Conservation (phyloP, 345 rosid genomes). For the Syzygium aqueum region DNA sequence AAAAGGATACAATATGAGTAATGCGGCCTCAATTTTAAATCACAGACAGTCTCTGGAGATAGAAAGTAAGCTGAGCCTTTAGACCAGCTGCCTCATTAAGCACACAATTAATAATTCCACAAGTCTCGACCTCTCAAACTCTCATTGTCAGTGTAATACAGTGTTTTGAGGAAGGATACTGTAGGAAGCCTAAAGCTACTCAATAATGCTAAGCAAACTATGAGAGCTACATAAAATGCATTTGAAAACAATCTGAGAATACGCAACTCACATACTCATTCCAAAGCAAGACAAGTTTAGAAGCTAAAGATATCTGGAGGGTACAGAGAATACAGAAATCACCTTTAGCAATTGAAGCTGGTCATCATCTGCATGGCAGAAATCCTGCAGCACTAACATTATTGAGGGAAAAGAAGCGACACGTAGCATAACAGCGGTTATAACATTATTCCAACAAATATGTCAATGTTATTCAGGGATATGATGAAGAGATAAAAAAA, state of each 20-base stretch:
- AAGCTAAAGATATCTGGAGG: background rate
- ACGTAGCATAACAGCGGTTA: background rate
- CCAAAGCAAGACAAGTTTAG: background rate
- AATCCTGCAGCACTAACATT: slow-evolving; percentile 32
- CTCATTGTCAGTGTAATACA: background rate
- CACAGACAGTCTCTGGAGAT: background rate
- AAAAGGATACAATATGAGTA: background rate
- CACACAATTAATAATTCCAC: background rate
- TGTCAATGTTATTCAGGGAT: background rate
- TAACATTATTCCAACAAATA: background rate
- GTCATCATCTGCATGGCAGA: slow-evolving; percentile 41
- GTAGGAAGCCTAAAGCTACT: background rate
- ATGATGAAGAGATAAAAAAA: background rate
- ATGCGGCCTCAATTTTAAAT: background rate
- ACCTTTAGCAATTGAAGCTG: slow-evolving; percentile 58
- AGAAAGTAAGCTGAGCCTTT: background rate
- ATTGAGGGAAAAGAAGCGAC: background rate
- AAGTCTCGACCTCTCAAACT: background rate
- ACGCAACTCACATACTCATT: background rate
- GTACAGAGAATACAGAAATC: slow-evolving; percentile 1
- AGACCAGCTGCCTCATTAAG: background rate
- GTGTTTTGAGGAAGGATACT: background rate
- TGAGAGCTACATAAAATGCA: background rate
- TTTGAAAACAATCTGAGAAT: background rate
- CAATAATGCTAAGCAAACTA: background rate